Evolutionary conservation across 805 yeast species (phyloP).

Genomic region (Metschnikowia continentalis): DNA sequence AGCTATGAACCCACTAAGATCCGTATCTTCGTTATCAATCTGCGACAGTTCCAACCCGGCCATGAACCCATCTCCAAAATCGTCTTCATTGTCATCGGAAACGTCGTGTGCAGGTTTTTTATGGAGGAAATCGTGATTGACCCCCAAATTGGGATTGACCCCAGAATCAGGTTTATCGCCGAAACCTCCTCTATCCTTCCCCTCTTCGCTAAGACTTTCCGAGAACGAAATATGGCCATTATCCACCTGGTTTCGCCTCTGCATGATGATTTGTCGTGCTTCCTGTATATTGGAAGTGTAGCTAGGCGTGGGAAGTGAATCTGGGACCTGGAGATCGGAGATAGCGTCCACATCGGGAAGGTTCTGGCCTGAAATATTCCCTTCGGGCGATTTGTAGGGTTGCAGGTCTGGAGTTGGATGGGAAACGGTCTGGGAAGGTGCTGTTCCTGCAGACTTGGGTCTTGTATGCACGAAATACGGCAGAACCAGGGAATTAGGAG

Average conservation of each 20-base stretch:
- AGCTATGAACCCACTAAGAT: slow-evolving; percentile 19
- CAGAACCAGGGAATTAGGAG: neutral
- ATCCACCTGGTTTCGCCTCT: neutral
- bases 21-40: slow-evolving; percentile 14
- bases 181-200: too few species aligned
- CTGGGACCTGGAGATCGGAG: neutral
- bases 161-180: too few species aligned
- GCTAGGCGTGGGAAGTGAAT: neutral
- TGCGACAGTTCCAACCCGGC: slow-evolving; percentile 17
- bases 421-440: neutral
- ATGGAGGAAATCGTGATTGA: too few species aligned
- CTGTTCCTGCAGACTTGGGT: neutral
- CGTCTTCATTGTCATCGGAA: slow-evolving; percentile 10
- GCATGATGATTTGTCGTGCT: neutral
- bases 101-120: too few species aligned
- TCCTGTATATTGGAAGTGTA: neutral
- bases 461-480: neutral
- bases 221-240: neutral
- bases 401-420: too few species aligned
- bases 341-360: neutral
- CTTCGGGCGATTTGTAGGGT: too few species aligned
- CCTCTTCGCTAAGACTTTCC: too few species aligned
- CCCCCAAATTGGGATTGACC: too few species aligned
- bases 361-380: neutral
- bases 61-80: slow-evolving; percentile 17